Conservation (phyloP, 768 basidiomycete species). For the Clavulina sp. region DNA sequence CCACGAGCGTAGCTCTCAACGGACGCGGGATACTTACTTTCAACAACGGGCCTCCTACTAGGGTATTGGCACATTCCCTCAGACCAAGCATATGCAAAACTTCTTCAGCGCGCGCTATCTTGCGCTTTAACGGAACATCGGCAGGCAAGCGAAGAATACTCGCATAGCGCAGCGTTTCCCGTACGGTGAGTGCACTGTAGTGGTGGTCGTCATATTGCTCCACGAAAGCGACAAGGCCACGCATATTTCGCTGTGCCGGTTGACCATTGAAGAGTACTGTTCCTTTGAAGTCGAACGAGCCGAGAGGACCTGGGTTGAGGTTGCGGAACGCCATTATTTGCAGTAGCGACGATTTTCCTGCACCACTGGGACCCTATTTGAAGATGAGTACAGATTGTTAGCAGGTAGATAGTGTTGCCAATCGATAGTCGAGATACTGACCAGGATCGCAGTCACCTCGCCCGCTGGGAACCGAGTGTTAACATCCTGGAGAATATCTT, state of each 20-base stretch:
- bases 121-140: slow-evolving; percentile 19
- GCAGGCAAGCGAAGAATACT: slow-evolving; percentile 24
- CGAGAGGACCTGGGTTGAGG: slow-evolving; percentile 17
- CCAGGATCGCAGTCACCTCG: slow-evolving; percentile 22
- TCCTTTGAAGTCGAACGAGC: slow-evolving; percentile 19
- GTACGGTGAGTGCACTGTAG: slow-evolving; percentile 21
- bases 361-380: slow-evolving; percentile 14
- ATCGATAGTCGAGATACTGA: slow-evolving; percentile 3
- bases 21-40: slow-evolving; percentile 6
- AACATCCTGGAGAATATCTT: slow-evolving; percentile 19
- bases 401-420: not conserved
- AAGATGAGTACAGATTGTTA: not conserved
- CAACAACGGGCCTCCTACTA: slow-evolving; percentile 26
- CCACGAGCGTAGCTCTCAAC: not conserved
- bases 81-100: slow-evolving; percentile 29
- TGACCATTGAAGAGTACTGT: slow-evolving; percentile 19
- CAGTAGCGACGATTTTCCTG: slow-evolving; percentile 22
- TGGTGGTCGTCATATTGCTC: slow-evolving; percentile 27
- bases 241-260: slow-evolving; percentile 7
- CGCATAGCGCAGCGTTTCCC: slow-evolving; percentile 24
- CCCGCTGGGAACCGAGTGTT: slow-evolving; percentile 20
- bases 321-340: slow-evolving; percentile 21
- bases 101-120: slow-evolving; percentile 28
- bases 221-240: slow-evolving; percentile 19
- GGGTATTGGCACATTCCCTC: slow-evolving; percentile 28